Evolutionary conservation across 768 basidiomycete genomes (phyloP), one percentile per base, ranked within the genome.

Genomic region (Chiua virens): DNA sequence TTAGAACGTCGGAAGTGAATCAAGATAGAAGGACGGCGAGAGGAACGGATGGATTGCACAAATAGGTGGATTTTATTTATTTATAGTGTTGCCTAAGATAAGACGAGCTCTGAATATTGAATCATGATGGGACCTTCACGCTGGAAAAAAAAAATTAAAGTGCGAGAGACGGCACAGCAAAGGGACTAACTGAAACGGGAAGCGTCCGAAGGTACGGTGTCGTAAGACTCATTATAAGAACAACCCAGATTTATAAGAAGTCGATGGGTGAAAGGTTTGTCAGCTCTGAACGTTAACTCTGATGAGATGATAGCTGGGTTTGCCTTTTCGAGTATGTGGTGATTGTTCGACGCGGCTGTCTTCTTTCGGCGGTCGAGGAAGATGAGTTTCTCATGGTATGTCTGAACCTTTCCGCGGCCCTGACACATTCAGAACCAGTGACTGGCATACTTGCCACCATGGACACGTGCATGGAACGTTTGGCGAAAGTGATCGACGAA

Each of bases 201-300:
- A 17, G 3, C 8, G 30, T 28, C 13, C 30, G 34, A 34, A 34
- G 34, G 15, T 14, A 34, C 4, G 7, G 34, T 34, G 34, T 14
- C 30, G 10, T 30, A 30, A 30, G 11, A 30, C 34, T 30, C 14
- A 13, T 13, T 14, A 17, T 17, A 7, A 34, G 34, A 17, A 34
- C 34, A 34, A 34, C n/a, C n/a, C 15, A 30, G 9, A 30, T 8
- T 13, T 14, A 30, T 3, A 30, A 30, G 30, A 30, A 30, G 30
- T 30, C 30, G 5, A 32, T 10, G 20, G 40, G 11, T 42, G 43
- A 35, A 28, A 18, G n/a, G 45, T 51, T 53, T 46, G 61, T 62
- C 47, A 54, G 37, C 39, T 28, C 15, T 25, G 47, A 62, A 56
- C 40, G 46, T 40, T 57, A 60, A 63, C 46, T 41, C 32, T 50